A percentile compares a stretch with the other conserved stretches of the same genome.
phyloP scores from a whole-genome alignment of 2,329 filamentous ascomycete species.

The Apiospora koreana region DNA sequence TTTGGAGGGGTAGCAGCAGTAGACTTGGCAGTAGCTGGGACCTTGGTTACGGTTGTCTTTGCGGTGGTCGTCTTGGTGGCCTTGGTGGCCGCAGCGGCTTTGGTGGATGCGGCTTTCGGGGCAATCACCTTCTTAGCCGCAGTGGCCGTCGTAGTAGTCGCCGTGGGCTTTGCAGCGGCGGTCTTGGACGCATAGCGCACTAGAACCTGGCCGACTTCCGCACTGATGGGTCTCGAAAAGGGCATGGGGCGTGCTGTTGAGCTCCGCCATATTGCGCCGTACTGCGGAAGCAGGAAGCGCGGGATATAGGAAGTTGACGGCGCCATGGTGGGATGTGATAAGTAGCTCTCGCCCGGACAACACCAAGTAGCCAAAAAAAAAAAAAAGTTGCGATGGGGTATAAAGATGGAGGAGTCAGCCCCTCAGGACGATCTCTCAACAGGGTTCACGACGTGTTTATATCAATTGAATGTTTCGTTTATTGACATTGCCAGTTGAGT shows the following conservation, averaged over 20 bases:
- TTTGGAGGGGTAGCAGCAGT: constrained; percentile 16
- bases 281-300: constrained; percentile 67
- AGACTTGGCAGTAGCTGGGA: neutral
- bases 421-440: neutral
- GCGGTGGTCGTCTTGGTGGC: constrained; percentile 15
- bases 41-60: constrained; percentile 23
- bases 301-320: constrained; percentile 57
- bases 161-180: constrained; percentile 18
- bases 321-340: constrained; percentile 36
- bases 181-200: constrained; percentile 38
- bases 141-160: constrained; percentile 28
- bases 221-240: constrained; percentile 26
- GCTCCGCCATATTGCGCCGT: constrained; percentile 55
- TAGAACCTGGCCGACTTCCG: constrained; percentile 29
- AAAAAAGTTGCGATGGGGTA: neutral
- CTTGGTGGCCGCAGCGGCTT: constrained; percentile 43
- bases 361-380: neutral
- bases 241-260: constrained; percentile 32
- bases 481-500: constrained; percentile 2
- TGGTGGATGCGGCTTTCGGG: constrained; percentile 45
- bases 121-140: constrained; percentile 46
- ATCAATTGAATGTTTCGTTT: constrained; percentile 3
- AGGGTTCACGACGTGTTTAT: constrained; percentile 7
- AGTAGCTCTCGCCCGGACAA: neutral
- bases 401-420: neutral